These are phyloP conservation scores for Trametes versicolor DNA, from an alignment of 1,284 basidiomycete genomes.

Conservation along the genomic window DNA sequence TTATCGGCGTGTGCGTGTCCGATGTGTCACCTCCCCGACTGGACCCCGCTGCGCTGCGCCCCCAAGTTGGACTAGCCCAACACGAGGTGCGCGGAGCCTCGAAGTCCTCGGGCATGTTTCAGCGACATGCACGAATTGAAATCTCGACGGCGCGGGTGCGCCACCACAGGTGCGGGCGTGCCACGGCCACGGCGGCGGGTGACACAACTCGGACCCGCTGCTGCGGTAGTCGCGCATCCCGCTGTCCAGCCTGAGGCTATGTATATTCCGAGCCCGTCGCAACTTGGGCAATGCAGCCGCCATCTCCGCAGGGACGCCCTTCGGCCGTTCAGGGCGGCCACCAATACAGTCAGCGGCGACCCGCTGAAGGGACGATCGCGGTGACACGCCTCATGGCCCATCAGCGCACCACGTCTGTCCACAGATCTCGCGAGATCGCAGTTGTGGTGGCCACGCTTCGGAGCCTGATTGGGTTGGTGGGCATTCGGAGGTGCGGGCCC, in stretches of 20 bases:
- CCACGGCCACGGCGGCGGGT: background rate
- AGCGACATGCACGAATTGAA: too few relatives aligned
- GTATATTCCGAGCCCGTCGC: too few relatives aligned
- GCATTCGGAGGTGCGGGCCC: too few relatives aligned
- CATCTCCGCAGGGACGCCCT: background rate
- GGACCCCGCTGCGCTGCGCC: too few relatives aligned
- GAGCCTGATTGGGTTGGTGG: slow-evolving; percentile 13
- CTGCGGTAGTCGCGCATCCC: background rate
- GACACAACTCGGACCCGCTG: background rate
- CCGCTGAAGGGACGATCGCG: background rate
- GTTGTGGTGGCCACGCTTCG: background rate
- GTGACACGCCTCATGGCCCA: slow-evolving; percentile 9
- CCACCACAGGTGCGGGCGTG: background rate
- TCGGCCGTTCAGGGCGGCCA: background rate
- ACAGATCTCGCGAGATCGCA: slow-evolving; percentile 7
- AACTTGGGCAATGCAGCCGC: background rate
- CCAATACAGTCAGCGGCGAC: slow-evolving; percentile 7
- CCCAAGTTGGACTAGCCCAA: slow-evolving; percentile 29
- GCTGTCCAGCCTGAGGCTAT: too few relatives aligned
- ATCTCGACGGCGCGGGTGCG: background rate
- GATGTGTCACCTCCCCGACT: background rate
- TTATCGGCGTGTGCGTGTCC: background rate
- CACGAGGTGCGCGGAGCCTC: slow-evolving; percentile 16
- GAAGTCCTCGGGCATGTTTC: slow-evolving; percentile 7
- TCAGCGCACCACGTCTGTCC: slow-evolving; percentile 1